Evolutionary conservation across 2,329 filamentous ascomycete genomes (phyloP), one percentile per base, ranked within the genome.

Genomic region (Aspergillus fischeri): DNA sequence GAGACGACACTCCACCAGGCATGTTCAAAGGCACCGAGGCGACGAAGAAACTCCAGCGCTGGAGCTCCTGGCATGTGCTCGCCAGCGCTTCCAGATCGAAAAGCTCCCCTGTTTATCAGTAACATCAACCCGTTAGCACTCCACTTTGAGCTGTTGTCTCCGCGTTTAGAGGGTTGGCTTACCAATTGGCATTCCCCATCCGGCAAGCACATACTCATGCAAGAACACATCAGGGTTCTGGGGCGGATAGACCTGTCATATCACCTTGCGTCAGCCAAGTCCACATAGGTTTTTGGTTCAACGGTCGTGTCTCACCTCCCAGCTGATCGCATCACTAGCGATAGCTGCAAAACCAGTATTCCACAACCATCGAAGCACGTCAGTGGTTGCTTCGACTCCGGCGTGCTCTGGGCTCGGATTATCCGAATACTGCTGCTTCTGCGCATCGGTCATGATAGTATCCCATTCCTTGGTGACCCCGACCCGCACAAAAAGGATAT

Each of bases 291-390:
- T 44, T 11, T 10, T 4, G 8, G 28, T 35, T 28, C 6, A 52
- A 32, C 8, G 17, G 38, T 25, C 44, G 6, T 28, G 21, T 64
- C 68, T 75, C 20, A 78, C 78, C 66, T 86, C 83, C 63, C 83
- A 82, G 4, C 76, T 77, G 9, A 83, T 80, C 21, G 80, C 78
- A 59, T 87, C 84, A 11, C 84, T 81, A 0, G 80, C 84, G 2
- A 85, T 79, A 3, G 83, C 84, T 0, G 82, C 74, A 64, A 86
- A 86, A 17, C 77, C 73, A 25, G 78, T 75, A 52, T 86, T 78
- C 82, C 83, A 86, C 14, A 86, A 71, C 83, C 83, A 87, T 45
- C 78, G 75, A 8, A 84, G 74, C 21, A 80, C 77, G 10, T 78
- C 79, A 6, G 77, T 73, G 1, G 77, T 79, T 0, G 78, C 79